A percentile compares a stretch with the other conserved stretches of the same genome.
phyloP scores from a whole-genome alignment of 1,284 basidiomycete genomes.

The Papiliotrema terrestris region DNA sequence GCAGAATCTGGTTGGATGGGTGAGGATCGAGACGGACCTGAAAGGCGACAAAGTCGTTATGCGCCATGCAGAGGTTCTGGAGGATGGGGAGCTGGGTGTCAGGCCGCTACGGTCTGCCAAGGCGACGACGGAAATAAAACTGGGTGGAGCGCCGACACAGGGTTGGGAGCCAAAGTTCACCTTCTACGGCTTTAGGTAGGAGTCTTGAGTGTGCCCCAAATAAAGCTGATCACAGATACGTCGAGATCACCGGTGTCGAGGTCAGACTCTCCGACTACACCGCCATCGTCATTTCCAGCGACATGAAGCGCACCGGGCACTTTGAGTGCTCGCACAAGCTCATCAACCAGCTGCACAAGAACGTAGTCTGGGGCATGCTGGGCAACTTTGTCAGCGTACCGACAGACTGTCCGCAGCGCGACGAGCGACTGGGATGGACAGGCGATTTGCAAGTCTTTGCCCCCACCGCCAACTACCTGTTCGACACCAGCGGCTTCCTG shows the following conservation, averaged over 20 bases:
- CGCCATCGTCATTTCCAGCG: constrained; percentile 17
- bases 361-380: constrained; percentile 31
- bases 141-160: constrained; percentile 4
- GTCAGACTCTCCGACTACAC: constrained; percentile 16
- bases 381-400: constrained; percentile 40
- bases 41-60: constrained; percentile 13
- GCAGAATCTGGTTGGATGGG: constrained; percentile 40
- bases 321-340: constrained; percentile 31
- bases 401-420: constrained; percentile 35
- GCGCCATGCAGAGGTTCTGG: constrained; percentile 31
- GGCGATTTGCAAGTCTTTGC: constrained; percentile 29
- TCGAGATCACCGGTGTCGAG: constrained; percentile 15
- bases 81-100: constrained; percentile 30
- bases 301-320: constrained; percentile 26
- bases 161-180: constrained; percentile 25
- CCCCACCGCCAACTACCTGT: constrained; percentile 28
- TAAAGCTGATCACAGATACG: constrained; percentile 5
- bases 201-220: too few relatives aligned
- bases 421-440: constrained; percentile 28
- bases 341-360: constrained; percentile 34
- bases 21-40: constrained; percentile 12
- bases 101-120: constrained; percentile 23
- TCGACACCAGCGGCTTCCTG: constrained; percentile 25
- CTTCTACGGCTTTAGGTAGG: constrained; percentile 26
- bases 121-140: constrained; percentile 15